phyloP scores from a whole-genome alignment of 371 early-diverging fungal species.

The Mortierella sp. region DNA sequence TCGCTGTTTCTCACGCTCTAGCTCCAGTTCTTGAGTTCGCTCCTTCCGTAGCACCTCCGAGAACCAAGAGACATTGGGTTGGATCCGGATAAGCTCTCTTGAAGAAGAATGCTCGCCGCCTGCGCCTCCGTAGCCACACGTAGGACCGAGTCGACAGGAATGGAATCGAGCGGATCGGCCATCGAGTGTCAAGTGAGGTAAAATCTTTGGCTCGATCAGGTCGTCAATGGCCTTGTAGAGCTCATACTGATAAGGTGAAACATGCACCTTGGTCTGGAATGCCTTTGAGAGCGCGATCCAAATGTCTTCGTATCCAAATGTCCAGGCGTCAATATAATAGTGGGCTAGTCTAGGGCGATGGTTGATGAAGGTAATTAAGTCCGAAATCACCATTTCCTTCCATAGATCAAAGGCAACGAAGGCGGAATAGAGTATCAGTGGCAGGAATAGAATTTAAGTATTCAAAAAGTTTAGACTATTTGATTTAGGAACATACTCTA shows the following conservation, averaged over 20 bases:
- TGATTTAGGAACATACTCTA: constrained; percentile 30
- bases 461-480: not conserved
- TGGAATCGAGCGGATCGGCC: constrained; percentile 39
- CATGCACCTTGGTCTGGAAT: constrained; percentile 55
- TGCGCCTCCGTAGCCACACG: constrained; percentile 44
- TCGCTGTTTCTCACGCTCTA: not conserved
- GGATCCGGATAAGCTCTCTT: constrained; percentile 41
- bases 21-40: not conserved
- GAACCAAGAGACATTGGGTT: constrained; percentile 49
- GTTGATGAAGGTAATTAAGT: constrained; percentile 47
- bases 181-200: constrained; percentile 35
- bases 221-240: constrained; percentile 50
- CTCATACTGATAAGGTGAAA: constrained; percentile 47
- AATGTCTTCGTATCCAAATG: constrained; percentile 59
- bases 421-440: not conserved
- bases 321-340: constrained; percentile 58
- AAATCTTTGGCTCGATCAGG: constrained; percentile 26
- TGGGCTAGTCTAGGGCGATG: constrained; percentile 38
- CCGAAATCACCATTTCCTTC: constrained; percentile 36
- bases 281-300: constrained; percentile 51
- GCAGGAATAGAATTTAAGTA: no score
- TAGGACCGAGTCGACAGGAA: constrained; percentile 35
- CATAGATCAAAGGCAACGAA: no score
- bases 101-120: constrained; percentile 33
- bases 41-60: constrained; percentile 13